phyloP scores from a whole-genome alignment of 306 rosid species.

The Vigna reflexopilosa region DNA sequence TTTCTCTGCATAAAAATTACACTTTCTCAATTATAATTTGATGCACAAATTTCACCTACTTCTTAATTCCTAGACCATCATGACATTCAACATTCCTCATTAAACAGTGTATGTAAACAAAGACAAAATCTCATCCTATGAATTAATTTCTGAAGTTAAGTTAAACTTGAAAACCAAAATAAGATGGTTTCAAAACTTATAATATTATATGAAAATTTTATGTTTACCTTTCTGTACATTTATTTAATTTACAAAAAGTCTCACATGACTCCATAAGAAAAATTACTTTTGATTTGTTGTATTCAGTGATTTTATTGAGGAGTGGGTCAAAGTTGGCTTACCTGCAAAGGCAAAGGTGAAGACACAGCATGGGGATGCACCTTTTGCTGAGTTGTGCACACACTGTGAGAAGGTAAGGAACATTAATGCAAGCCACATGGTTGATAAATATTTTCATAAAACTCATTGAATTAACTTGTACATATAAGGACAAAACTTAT shows the following conservation, averaged over 20 bases:
- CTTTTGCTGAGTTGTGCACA: conserved; percentile 62
- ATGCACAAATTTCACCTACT: neutral
- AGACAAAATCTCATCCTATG: no score
- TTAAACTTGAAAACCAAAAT: no score
- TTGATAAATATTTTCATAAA: neutral
- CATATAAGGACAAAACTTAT: neutral
- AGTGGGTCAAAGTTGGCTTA: conserved; percentile 78
- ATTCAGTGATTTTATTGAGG: conserved; percentile 87
- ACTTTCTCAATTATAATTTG: neutral
- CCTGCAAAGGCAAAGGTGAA: conserved; percentile 87
- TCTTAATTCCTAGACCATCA: no score
- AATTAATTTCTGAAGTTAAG: no score
- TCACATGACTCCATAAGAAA: no score
- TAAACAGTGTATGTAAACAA: no score
- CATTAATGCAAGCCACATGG: conserved; percentile 14
- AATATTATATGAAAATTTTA: no score
- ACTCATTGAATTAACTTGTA: neutral
- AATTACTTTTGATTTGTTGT: neutral
- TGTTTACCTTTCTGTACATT: no score
- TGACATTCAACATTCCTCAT: no score
- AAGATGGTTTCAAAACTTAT: no score
- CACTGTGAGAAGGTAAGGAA: conserved; percentile 82
- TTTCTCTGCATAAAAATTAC: neutral
- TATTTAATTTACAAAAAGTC: no score
- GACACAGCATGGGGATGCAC: conserved; percentile 44